Base-by-base conservation (phyloP, 306 rosid genomes). In the Sindora glabra region DNA sequence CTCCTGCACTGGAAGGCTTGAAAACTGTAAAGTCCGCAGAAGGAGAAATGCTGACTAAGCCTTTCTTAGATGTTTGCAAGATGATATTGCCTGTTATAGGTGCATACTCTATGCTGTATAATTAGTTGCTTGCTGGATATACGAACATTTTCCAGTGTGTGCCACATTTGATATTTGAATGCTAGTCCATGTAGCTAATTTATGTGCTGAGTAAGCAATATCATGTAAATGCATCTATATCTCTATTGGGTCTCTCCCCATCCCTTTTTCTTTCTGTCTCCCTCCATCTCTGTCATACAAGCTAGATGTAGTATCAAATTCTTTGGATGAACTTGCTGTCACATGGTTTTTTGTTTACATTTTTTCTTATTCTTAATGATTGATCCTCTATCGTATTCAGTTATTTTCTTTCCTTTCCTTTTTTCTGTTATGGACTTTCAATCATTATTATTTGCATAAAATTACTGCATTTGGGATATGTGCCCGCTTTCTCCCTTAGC, bases 11-110 rank as follows among this genome's bases (percentile, higher is more conserved):
- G 78, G 90, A 92, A 79, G 96, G 92, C 62, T 56, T 86, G 9
- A 72, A 84, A 79, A 62, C 36, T 62, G 85, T 86, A 38, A 92
- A 77, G 70, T 83, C 95, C 10, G 87, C 79, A 6, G 77, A 75
- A 57, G 99, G 89, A 48, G 96, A 92, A 61, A 76, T 86, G 68
- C 62, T 86, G 59, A 80, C 92, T 49, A 59, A 65, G 79, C 94
- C 90, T 63, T 92, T 92, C 78, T 77, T 92, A 90, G 94, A 89
- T 6, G 96, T 70, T 7, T 92, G 99, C 97, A 89, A 84, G 70
- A 87, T 76, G 29, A 84, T 92, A 67, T 72, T 89, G 65, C 99
- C 99, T 63, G 81, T 92, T 56, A 86, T 92, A 54, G 99, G 98
- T 92, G 64, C 69, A 21, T 56, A 16, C 14, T 52, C 68, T 47